These are phyloP conservation scores for Boletus pseudopeckii DNA, from an alignment of 768 basidiomycete species.

Conservation along the genomic window DNA sequence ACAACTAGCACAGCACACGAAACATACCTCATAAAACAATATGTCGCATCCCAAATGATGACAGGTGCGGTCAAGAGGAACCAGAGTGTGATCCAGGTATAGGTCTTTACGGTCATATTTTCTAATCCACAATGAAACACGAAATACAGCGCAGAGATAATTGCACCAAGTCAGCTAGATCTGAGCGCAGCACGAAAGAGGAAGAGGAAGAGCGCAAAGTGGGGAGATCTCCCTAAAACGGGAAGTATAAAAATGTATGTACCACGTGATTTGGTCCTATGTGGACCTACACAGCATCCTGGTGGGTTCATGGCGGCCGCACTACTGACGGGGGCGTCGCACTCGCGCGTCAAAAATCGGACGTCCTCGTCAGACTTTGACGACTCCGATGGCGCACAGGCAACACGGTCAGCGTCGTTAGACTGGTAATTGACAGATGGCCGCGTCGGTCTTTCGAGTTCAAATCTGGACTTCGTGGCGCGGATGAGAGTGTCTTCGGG, in stretches of 20 bases:
- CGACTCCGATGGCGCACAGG: not conserved
- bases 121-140: not conserved
- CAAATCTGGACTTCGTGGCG: not conserved
- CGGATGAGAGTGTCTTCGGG: not conserved
- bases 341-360: not conserved
- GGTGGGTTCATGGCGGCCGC: too few relatives aligned
- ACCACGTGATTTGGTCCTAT: constrained; percentile 2
- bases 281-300: not conserved
- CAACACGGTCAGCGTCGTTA: not conserved
- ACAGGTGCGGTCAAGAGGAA: constrained; percentile 52
- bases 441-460: not conserved
- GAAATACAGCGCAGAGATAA: not conserved
- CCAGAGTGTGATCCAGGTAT: constrained; percentile 64
- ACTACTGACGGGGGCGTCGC: not conserved
- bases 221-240: not conserved
- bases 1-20: too few relatives aligned
- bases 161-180: not conserved
- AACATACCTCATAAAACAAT: constrained; percentile 70
- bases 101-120: constrained; percentile 48
- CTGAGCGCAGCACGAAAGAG: not conserved
- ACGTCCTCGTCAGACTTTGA: not conserved
- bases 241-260: not conserved
- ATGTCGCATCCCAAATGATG: constrained; percentile 77
- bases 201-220: too few relatives aligned
- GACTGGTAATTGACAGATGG: not conserved